Conservation (phyloP, 805 yeast genomes). For the Jamesozyma piceae region DNA sequence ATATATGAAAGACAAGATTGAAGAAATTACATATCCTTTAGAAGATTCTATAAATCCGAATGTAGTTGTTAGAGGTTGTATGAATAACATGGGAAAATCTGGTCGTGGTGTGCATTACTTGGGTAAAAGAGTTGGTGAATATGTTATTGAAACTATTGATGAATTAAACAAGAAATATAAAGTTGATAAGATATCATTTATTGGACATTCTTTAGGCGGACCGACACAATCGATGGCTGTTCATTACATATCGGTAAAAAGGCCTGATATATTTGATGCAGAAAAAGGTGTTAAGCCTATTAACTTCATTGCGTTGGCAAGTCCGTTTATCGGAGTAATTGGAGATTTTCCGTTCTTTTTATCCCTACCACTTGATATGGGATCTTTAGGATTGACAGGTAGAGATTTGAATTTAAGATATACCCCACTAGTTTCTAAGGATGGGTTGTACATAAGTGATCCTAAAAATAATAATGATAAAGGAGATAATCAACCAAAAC, state of each 20-base stretch:
- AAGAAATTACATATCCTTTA: constrained; percentile 27
- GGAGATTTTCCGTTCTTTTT: constrained; percentile 83
- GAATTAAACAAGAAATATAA: constrained; percentile 35
- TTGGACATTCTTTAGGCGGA: constrained; percentile 94
- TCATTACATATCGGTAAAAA: constrained; percentile 52
- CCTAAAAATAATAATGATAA: constrained; percentile 5
- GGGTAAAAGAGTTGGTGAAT: constrained; percentile 75
- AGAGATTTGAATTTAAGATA: constrained; percentile 69
- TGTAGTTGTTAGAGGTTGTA: constrained; percentile 71
- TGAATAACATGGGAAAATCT: constrained; percentile 78
- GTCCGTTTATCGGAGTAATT: constrained; percentile 81
- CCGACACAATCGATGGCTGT: constrained; percentile 84
- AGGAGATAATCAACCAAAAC: constrained; percentile 27
- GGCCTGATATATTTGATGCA: constrained; percentile 58
- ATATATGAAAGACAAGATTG: constrained; percentile 73
- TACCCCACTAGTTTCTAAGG: constrained; percentile 26
- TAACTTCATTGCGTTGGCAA: constrained; percentile 74
- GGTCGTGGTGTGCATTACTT: constrained; percentile 79
- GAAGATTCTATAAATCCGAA: constrained; percentile 33
- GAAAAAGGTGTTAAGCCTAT: constrained; percentile 45
- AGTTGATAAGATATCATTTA: constrained; percentile 64
- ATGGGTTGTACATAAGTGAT: constrained; percentile 17
- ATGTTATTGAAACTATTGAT: constrained; percentile 38
- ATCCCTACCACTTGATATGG: constrained; percentile 74
- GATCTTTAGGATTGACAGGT: constrained; percentile 88